A percentile compares a stretch with the other conserved stretches of the same genome.
phyloP scores from a whole-genome alignment of 305 asterid species.

The Fraxinus greggii region DNA sequence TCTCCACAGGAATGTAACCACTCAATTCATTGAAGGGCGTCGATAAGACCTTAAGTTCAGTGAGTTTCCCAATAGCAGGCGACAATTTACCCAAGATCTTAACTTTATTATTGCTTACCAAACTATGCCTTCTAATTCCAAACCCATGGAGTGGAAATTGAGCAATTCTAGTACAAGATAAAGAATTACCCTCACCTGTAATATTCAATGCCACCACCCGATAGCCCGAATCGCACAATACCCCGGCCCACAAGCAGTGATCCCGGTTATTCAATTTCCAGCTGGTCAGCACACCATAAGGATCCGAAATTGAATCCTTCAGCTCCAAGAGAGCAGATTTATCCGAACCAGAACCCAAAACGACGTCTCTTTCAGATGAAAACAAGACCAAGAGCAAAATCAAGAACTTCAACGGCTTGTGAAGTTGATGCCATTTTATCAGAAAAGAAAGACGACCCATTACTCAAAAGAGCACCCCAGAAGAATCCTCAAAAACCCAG shows the following conservation, averaged over 20 bases:
- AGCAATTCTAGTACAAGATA: slow-evolving; percentile 59
- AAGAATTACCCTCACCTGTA: slow-evolving; percentile 61
- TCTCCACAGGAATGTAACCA: slow-evolving; percentile 61
- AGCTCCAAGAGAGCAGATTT: slow-evolving; percentile 51
- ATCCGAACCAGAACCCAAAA: slow-evolving; percentile 33
- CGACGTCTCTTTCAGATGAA: slow-evolving; percentile 25
- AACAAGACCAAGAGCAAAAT: slow-evolving; percentile 36
- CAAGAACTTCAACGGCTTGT: slow-evolving; percentile 32
- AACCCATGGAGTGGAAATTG: slow-evolving; percentile 61
- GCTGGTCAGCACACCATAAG: slow-evolving; percentile 46
- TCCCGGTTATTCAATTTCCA: slow-evolving; percentile 41
- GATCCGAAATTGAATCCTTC: slow-evolving; percentile 49
- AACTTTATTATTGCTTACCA: slow-evolving; percentile 17
- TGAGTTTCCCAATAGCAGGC: slow-evolving; percentile 43
- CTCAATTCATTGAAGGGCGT: slow-evolving; percentile 67
- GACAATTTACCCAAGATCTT: slow-evolving; percentile 52
- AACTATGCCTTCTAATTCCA: slow-evolving; percentile 42
- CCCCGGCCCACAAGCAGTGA: slow-evolving; percentile 63
- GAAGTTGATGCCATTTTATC: slow-evolving; percentile 36
- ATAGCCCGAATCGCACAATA: slow-evolving; percentile 47
- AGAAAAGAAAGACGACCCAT: slow-evolving; percentile 47
- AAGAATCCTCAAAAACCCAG: slow-evolving; percentile 32
- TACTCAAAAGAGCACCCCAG: slow-evolving; percentile 29
- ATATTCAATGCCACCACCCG: slow-evolving; percentile 67
- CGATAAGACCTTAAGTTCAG: slow-evolving; percentile 59